Base-by-base conservation (phyloP, 371 early-diverging fungal species). In the Batrachochytrium dendrobatidis region DNA sequence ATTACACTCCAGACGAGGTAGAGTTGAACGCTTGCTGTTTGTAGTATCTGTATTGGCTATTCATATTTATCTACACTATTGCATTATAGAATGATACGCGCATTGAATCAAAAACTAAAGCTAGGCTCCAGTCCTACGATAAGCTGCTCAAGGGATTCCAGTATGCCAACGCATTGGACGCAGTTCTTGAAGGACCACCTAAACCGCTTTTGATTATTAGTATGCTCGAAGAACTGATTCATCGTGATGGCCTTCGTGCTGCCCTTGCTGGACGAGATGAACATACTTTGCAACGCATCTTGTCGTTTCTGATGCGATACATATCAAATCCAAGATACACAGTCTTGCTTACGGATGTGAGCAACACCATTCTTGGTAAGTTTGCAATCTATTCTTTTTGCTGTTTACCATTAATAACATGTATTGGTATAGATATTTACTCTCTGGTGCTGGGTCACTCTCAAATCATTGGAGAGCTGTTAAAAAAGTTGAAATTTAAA, bases 191-290 rank as follows among this genome's bases (percentile, higher is more conserved):
- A 29, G 28, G 59, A 25, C 29, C 20, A 20, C 22, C 30, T 25
- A 17, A 34, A n/a, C 48, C 60, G 0, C 39, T 75, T 80, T 7
- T 77, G 0, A 65, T 81, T 3, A 81, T 86, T 30, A 79, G 88
- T 45, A 66, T 94, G 60, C 68, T 95, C 50, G 89, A 92, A 64
- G 97, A 96, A 71, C 77, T 96, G 33, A 77, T 90, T 33, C 88
- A 88, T 58, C 85, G 94, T 56, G 89, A 87, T 56, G 93, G 84
- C 18, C 74, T 96, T 12, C 76, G 70, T 46, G 64, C 70, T 10
- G 92, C 97, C 1, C 76, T 96, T 56, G 76, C 86, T 22, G 91
- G 92, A 62, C 78, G 95, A 32, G 92, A 93, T 69, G 95, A 94
- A 61, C 79, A 83, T 33, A 76, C 86, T 8, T 69, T 96, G 55